phyloP scores from a whole-genome alignment of 768 basidiomycete species.

The Dacryopinax primogenitus region DNA sequence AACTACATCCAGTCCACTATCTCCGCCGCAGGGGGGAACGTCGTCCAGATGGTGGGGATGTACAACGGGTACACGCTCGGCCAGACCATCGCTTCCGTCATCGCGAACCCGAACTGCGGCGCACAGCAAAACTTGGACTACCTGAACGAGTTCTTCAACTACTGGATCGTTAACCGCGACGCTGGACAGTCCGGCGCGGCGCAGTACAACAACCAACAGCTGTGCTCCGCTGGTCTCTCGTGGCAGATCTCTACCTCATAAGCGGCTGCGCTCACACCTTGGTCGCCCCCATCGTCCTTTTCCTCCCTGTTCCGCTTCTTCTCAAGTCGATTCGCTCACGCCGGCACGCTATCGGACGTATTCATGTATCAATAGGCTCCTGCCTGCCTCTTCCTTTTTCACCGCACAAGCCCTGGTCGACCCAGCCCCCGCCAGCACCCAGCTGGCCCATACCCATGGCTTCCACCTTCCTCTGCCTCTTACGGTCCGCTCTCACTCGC shows the following conservation, averaged over 20 bases:
- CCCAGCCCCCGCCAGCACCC: too few relatives aligned
- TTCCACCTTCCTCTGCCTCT: too few relatives aligned
- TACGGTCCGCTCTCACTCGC: too few relatives aligned
- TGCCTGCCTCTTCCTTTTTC: too few relatives aligned
- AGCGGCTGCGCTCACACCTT: too few relatives aligned
- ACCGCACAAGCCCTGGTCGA: too few relatives aligned
- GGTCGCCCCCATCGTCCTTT: too few relatives aligned
- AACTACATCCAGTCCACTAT: conserved; percentile 46
- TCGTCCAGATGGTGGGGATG: conserved; percentile 47
- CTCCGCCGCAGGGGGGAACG: conserved; percentile 36
- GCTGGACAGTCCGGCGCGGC: not conserved
- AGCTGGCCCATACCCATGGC: too few relatives aligned
- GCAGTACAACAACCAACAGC: not conserved
- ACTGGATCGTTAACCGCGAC: not conserved
- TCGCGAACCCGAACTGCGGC: conserved; percentile 43
- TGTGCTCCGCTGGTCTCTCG: not conserved
- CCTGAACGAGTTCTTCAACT: conserved; percentile 53
- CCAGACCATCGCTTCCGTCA: conserved; percentile 29
- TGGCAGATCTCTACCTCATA: not conserved
- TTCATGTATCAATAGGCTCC: too few relatives aligned
- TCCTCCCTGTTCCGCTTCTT: too few relatives aligned
- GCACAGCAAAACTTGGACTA: conserved; percentile 79
- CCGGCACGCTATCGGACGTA: too few relatives aligned
- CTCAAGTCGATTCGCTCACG: too few relatives aligned
- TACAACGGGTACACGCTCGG: conserved; percentile 37